A percentile compares a stretch with the other conserved stretches of the same genome.
Evolutionary conservation across 2,329 filamentous ascomycete genomes (phyloP).

Genomic region (Cladosporium phlei): DNA sequence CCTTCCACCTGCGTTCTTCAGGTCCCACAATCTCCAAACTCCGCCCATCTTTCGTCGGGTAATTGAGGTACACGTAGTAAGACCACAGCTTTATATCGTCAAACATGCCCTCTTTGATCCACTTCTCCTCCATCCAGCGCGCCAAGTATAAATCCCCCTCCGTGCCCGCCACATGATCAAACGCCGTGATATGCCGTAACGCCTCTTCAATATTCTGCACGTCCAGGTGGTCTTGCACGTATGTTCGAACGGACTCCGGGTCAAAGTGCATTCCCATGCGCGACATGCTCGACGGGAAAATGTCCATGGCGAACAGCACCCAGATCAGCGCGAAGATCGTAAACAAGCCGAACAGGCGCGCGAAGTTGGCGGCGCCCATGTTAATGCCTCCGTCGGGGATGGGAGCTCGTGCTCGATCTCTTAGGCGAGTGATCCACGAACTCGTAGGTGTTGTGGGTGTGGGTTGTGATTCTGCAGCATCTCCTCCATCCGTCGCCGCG

Average conservation of each 20-base stretch:
- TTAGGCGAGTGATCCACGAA: conserved; percentile 1
- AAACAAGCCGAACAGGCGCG: conserved; percentile 68
- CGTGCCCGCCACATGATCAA: conserved; percentile 89
- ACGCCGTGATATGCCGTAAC: conserved; percentile 71
- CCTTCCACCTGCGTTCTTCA: conserved; percentile 65
- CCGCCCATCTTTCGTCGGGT: conserved; percentile 71
- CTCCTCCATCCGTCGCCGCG: conserved; percentile 14
- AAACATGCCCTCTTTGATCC: conserved; percentile 59
- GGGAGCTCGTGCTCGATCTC: neutral
- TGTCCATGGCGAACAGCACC: conserved; percentile 76
- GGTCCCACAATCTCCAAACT: conserved; percentile 75
- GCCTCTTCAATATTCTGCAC: conserved; percentile 59
- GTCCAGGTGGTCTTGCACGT: conserved; percentile 70
- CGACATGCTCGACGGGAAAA: conserved; percentile 66
- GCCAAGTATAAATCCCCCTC: conserved; percentile 85
- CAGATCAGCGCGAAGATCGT: conserved; percentile 76
- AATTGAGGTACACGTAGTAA: conserved; percentile 78
- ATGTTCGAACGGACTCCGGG: conserved; percentile 72
- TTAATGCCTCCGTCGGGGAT: conserved; percentile 44
- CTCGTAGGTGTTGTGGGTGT: neutral
- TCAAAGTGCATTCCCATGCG: conserved; percentile 70
- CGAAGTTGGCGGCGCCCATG: conserved; percentile 62
- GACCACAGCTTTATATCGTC: conserved; percentile 73
- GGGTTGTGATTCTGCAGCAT: conserved; percentile 8
- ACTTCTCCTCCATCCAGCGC: conserved; percentile 75